A percentile compares a stretch with the other conserved stretches of the same genome.
Conservation (phyloP, 495 filamentous ascomycete species). For the Entonaema liquescens region DNA sequence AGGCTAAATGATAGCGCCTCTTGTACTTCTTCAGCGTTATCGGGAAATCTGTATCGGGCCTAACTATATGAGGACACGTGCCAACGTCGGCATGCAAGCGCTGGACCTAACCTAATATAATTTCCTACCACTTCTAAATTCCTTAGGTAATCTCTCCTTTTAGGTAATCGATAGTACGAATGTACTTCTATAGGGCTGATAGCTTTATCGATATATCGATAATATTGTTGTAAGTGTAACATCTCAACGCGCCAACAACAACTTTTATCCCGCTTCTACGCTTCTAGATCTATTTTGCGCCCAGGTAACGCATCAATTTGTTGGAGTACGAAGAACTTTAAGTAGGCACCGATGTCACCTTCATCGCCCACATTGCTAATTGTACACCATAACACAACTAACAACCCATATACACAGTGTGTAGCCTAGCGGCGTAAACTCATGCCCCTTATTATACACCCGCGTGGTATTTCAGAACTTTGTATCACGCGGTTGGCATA, state of each 20-base stretch:
- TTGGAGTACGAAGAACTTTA: background rate
- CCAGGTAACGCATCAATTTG: background rate
- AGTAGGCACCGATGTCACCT: background rate
- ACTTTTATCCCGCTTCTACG: background rate
- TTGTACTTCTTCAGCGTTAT: constrained; percentile 15
- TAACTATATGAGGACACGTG: constrained; percentile 43
- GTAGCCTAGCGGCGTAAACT: background rate
- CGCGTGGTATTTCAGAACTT: background rate
- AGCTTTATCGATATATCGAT: constrained; percentile 16
- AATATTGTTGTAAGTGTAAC: background rate
- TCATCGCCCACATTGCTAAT: background rate
- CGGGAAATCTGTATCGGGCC: constrained; percentile 21
- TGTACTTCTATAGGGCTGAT: constrained; percentile 5
- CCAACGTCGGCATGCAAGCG: constrained; percentile 31
- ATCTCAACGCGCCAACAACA: background rate
- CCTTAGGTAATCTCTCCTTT: background rate
- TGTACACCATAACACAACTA: background rate
- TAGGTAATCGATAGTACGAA: background rate
- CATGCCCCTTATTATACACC: background rate
- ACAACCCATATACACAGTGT: background rate
- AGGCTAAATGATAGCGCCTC: constrained; percentile 12
- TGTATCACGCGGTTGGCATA: background rate
- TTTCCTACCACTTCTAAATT: background rate
- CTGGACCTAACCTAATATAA: constrained; percentile 8
- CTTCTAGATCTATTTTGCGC: background rate